phyloP scores from a whole-genome alignment of 768 basidiomycete species.

The Termitomyces bulborhizus region DNA sequence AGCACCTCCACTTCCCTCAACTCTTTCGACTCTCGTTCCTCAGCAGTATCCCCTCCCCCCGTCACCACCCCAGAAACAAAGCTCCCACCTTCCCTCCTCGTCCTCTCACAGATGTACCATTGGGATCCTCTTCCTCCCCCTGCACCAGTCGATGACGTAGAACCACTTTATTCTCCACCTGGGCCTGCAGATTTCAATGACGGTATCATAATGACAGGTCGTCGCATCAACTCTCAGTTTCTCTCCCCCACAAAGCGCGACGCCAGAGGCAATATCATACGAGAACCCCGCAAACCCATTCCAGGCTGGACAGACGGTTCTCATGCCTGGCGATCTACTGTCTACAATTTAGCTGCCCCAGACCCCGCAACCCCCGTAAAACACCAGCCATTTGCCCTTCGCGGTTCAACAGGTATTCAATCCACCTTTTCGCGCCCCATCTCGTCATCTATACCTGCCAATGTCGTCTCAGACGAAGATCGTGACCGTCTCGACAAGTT shows the following conservation, averaged over 20 bases:
- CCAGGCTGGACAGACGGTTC: conserved; percentile 69
- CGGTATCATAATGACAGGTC: conserved; percentile 67
- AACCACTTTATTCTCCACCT: conserved; percentile 8
- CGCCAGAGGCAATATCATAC: conserved; percentile 21
- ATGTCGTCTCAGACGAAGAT: conserved; percentile 16
- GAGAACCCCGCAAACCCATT: conserved; percentile 36
- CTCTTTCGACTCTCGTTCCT: conserved; percentile 17
- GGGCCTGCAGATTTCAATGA: conserved; percentile 38
- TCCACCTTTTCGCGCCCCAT: conserved; percentile 30
- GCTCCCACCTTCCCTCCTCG: conserved; percentile 23
- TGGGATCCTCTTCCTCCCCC: conserved; percentile 52
- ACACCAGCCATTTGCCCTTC: conserved; percentile 44
- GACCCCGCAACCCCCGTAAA: conserved; percentile 25
- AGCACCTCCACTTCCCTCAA: conserved; percentile 15
- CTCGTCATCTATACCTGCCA: neutral
- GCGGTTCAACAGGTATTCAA: conserved; percentile 41
- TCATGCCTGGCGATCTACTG: conserved; percentile 59
- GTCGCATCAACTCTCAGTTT: conserved; percentile 40
- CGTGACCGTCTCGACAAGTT: conserved; percentile 50
- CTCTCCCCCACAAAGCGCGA: conserved; percentile 37
- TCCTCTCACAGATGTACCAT: conserved; percentile 29
- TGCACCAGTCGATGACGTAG: conserved; percentile 23
- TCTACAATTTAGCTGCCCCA: conserved; percentile 48
- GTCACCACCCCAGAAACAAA: conserved; percentile 25
- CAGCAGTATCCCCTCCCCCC: too few species aligned